Evolutionary conservation across 768 basidiomycete species (phyloP), one percentile per base, ranked within the genome.

Genomic region (Sarcomyxa edulis): DNA sequence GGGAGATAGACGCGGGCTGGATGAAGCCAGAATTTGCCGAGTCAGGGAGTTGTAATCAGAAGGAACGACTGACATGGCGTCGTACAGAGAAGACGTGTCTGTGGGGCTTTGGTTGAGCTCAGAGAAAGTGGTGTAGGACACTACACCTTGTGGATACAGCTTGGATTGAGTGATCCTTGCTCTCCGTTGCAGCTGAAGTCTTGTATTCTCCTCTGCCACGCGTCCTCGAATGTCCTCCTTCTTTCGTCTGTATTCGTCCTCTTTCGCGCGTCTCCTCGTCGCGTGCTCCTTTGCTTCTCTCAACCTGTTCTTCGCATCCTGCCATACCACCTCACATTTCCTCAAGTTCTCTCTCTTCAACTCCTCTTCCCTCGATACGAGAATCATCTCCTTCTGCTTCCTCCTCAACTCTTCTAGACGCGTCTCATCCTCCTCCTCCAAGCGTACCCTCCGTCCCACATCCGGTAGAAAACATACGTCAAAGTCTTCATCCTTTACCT

Each of bases 401-500:
- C 34, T 53, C 55, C 35, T 46, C 27, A 45, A 27, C 20, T 53
- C 51, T n/a, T 52, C 35, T n/a, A n/a, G n/a, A 2, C 64, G 51
- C 42, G 61, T 65, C 28, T 66, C 67, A 28, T 62, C 66, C 20
- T 59, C 54, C 25, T 71, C 72, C 46, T 72, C 72, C 33, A 55
- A 22, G 38, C 58, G 44, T 10, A 72, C n/a, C n/a, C n/a, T n/a
- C n/a, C n/a, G 58, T 8, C 59, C 53, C 14, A 65, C 68, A 40
- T 60, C 56, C 9, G 70, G 71, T 12, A 70, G 53, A 43, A 72
- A 72, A 47, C 65, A 69, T 22, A 62, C 56, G 47, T 73, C 69
- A 48, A 72, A 72, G 44, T 70, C 71, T 47, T 67, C 70, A 54
- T 73, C 70, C 46, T 65, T 68, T 32, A 84, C 78, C 12, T 68